Conservation (phyloP, 805 yeast species). For the Saturnispora hagleri region DNA sequence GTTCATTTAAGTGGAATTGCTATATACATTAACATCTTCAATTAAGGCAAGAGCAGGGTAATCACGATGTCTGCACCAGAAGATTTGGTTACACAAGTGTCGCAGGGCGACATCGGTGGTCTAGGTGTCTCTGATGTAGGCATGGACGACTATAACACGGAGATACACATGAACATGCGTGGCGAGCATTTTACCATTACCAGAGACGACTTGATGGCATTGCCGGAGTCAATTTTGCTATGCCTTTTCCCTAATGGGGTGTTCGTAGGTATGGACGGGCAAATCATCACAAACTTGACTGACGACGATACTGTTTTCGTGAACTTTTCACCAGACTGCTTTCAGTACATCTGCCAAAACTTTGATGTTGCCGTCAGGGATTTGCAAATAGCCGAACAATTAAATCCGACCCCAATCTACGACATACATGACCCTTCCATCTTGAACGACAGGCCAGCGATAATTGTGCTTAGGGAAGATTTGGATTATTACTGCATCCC, state of each 20-base stretch:
- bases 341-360: slow-evolving; percentile 67
- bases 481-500: slow-evolving; percentile 90
- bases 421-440: slow-evolving; percentile 46
- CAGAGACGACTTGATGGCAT: slow-evolving; percentile 79
- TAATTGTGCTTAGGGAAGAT: slow-evolving; percentile 88
- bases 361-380: slow-evolving; percentile 65
- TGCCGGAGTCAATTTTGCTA: slow-evolving; percentile 83
- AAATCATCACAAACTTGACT: slow-evolving; percentile 67
- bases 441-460: slow-evolving; percentile 73
- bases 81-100: slow-evolving; percentile 7
- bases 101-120: slow-evolving; percentile 1
- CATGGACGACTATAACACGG: slow-evolving; percentile 47
- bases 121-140: neutral
- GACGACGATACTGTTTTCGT: slow-evolving; percentile 75
- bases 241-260: slow-evolving; percentile 90
- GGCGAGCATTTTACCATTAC: slow-evolving; percentile 69
- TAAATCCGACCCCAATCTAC: slow-evolving; percentile 20
- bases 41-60: neutral
- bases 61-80: slow-evolving; percentile 5
- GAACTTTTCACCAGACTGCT: slow-evolving; percentile 79
- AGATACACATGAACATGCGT: slow-evolving; percentile 69
- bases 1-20: neutral
- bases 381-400: slow-evolving; percentile 34
- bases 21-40: neutral
- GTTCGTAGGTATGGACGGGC: slow-evolving; percentile 66